Conservation (phyloP, 2,329 filamentous ascomycete genomes). For the Kalaharituber pfeilii region DNA sequence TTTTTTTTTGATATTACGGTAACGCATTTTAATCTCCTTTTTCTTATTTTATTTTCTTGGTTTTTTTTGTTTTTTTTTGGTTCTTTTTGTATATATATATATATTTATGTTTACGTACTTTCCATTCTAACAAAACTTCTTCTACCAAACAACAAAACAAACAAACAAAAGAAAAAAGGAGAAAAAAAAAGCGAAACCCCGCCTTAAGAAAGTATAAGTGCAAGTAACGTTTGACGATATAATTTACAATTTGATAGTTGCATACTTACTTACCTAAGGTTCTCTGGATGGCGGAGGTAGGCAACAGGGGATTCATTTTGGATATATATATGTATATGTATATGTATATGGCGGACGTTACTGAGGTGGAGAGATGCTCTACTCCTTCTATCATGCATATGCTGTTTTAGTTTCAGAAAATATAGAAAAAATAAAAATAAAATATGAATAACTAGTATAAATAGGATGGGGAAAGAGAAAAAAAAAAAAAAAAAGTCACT, state of each 20-base stretch:
- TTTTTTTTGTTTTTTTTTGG: not conserved
- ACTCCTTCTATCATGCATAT: not conserved
- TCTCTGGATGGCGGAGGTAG: no score
- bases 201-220: no score
- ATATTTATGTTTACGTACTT: not conserved
- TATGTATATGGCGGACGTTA: not conserved
- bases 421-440: not conserved
- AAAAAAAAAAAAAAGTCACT: not conserved
- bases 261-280: no score
- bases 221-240: no score
- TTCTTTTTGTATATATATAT: not conserved
- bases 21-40: constrained; percentile 4
- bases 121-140: not conserved
- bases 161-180: not conserved
- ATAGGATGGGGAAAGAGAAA: not conserved
- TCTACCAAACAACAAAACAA: not conserved
- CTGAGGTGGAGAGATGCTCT: not conserved
- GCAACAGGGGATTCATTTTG: no score
- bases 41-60: constrained; percentile 9
- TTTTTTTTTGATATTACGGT: no score
- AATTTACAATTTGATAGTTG: no score
- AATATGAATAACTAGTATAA: not conserved
- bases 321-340: no score
- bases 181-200: not conserved
- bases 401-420: not conserved